phyloP scores from a whole-genome alignment of 225 moss, liverwort and hornwort species.

The Marchantia paleacea region DNA sequence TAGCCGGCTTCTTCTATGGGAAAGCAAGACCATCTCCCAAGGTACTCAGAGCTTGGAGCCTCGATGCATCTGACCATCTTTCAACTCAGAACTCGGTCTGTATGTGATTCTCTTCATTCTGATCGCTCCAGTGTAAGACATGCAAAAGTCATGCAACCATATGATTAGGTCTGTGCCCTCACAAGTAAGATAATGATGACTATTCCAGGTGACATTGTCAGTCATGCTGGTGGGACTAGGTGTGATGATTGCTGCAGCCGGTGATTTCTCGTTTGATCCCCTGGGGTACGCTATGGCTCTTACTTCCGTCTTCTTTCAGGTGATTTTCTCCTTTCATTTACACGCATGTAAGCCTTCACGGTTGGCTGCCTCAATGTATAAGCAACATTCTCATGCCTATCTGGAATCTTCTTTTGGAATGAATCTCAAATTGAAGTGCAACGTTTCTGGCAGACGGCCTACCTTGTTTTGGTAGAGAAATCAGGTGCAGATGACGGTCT shows the following conservation, averaged over 20 bases:
- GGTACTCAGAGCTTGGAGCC: slow-evolving; percentile 18
- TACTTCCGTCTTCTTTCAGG: slow-evolving; percentile 52
- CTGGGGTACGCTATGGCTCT: slow-evolving; percentile 53
- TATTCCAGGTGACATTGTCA: slow-evolving; percentile 48
- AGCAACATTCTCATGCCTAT: neutral
- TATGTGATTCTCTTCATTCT: too few species aligned
- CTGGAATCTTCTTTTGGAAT: too few species aligned
- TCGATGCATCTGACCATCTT: neutral
- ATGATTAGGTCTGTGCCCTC: neutral
- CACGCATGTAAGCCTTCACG: neutral
- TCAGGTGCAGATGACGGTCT: slow-evolving; percentile 49
- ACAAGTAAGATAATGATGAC: neutral
- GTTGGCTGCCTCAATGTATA: neutral
- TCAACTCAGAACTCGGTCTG: neutral
- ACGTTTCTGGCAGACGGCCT: slow-evolving; percentile 39
- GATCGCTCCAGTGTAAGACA: neutral
- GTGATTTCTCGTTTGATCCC: slow-evolving; percentile 56
- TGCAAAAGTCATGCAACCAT: neutral
- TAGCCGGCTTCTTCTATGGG: slow-evolving; percentile 41
- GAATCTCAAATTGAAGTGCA: neutral
- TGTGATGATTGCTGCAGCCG: slow-evolving; percentile 49
- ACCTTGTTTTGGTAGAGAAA: slow-evolving; percentile 47
- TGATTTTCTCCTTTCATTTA: slow-evolving; percentile 6
- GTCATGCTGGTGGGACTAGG: slow-evolving; percentile 49
- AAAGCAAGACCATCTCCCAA: slow-evolving; percentile 43